Percentiles rank a stretch among this genome's conserved stretches.
Evolutionary conservation across 2,329 filamentous ascomycete genomes (phyloP).

Genomic region (Xylaria sp.): DNA sequence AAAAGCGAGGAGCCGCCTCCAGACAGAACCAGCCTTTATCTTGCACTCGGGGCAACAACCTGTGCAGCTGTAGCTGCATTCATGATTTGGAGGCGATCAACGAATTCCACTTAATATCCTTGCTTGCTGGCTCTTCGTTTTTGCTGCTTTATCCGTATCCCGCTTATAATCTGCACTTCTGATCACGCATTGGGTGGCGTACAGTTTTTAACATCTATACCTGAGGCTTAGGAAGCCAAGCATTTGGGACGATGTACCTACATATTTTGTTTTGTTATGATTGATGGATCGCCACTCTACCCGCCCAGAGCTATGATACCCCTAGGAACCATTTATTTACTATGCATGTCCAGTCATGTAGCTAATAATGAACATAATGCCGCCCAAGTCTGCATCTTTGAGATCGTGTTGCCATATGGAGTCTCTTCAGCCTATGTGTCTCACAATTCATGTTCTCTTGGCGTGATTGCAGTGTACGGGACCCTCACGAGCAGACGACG

Average conservation of each 20-base stretch:
- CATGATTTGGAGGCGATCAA: slow-evolving; percentile 68
- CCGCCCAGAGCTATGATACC: slow-evolving; percentile 35
- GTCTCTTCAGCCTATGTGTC: neutral
- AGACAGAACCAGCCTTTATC: slow-evolving; percentile 83
- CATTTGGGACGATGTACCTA: neutral
- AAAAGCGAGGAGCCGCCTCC: slow-evolving; percentile 85
- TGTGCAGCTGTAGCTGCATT: slow-evolving; percentile 67
- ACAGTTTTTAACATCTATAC: neutral
- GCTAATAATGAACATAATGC: slow-evolving; percentile 31
- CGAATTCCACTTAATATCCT: slow-evolving; percentile 47
- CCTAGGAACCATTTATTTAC: slow-evolving; percentile 27
- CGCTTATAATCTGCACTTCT: slow-evolving; percentile 1
- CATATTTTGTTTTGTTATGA: slow-evolving; percentile 9
- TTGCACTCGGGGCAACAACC: slow-evolving; percentile 77
- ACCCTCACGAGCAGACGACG: too few relatives aligned
- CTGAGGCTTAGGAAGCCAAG: neutral
- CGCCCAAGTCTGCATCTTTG: neutral
- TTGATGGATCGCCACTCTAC: slow-evolving; percentile 25
- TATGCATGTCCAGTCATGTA: slow-evolving; percentile 24
- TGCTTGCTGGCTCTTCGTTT: slow-evolving; percentile 5
- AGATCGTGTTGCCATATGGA: too few relatives aligned
- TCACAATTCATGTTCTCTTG: neutral
- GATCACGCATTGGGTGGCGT: slow-evolving; percentile 14
- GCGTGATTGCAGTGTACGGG: neutral
- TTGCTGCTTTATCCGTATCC: neutral